These are phyloP conservation scores for Moesziomyces aphidis DNA, from an alignment of 1,284 basidiomycete genomes.

Conservation along the genomic window DNA sequence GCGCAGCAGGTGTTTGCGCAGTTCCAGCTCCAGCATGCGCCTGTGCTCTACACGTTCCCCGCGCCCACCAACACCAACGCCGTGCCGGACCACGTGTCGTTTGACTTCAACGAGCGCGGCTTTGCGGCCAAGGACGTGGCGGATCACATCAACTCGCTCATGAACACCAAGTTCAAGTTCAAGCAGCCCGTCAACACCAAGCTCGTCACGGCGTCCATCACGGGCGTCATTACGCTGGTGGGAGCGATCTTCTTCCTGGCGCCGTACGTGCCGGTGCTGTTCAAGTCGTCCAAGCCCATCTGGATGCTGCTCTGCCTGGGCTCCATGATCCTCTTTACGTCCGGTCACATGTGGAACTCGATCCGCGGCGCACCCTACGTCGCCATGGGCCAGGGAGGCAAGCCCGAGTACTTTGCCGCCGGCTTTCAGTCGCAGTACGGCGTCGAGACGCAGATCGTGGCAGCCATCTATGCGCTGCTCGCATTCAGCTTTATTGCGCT, in stretches of 20 bases:
- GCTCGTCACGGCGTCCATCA: conserved; percentile 29
- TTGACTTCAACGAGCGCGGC: conserved; percentile 54
- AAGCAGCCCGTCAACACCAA: conserved; percentile 49
- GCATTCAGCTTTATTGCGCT: conserved; percentile 85
- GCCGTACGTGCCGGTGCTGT: conserved; percentile 27
- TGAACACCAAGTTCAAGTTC: conserved; percentile 42
- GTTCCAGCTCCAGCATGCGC: conserved; percentile 55
- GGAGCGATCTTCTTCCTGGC: conserved; percentile 34
- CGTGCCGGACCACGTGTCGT: conserved; percentile 31
- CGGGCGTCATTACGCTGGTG: conserved; percentile 16
- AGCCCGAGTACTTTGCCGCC: conserved; percentile 81
- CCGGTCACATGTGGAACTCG: conserved; percentile 89
- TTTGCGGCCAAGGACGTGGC: conserved; percentile 49
- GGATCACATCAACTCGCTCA: conserved; percentile 28
- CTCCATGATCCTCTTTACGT: conserved; percentile 64
- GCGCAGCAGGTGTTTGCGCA: conserved; percentile 50
- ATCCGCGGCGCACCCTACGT: conserved; percentile 86
- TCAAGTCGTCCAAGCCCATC: conserved; percentile 26
- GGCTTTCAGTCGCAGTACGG: conserved; percentile 93
- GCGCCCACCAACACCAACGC: conserved; percentile 23
- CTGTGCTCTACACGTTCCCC: conserved; percentile 55
- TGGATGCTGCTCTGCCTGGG: conserved; percentile 53
- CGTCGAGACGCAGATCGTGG: conserved; percentile 89
- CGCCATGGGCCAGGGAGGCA: conserved; percentile 70
- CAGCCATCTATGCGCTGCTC: conserved; percentile 84